Conservation (phyloP, 2,329 filamentous ascomycete species). For the Microthyrium microscopicum region DNA sequence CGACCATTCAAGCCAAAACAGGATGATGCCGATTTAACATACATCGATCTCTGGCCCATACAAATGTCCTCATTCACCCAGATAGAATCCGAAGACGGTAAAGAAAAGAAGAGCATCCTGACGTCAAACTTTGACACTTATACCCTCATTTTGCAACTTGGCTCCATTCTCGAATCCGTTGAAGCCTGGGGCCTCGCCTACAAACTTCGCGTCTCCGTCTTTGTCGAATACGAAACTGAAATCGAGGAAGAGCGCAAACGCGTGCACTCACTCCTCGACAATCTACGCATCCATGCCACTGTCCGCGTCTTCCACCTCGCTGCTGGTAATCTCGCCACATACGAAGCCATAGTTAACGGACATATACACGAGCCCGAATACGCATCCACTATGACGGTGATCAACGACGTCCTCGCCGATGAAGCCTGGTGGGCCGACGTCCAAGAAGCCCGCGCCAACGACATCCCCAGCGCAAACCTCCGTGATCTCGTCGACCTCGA, state of each 20-base stretch:
- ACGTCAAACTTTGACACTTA: constrained; percentile 90
- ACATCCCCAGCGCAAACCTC: too few species aligned
- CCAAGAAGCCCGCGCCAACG: constrained; percentile 35
- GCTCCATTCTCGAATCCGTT: constrained; percentile 69
- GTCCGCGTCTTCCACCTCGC: constrained; percentile 71
- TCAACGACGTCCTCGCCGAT: constrained; percentile 49
- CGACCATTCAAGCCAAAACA: constrained; percentile 20
- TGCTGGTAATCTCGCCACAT: constrained; percentile 46
- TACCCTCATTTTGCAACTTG: constrained; percentile 70
- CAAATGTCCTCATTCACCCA: constrained; percentile 92
- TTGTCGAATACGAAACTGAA: constrained; percentile 77
- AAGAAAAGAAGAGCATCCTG: constrained; percentile 41
- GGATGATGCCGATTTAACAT: constrained; percentile 50
- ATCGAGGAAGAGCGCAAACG: constrained; percentile 61
- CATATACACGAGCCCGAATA: constrained; percentile 24
- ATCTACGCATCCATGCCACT: constrained; percentile 64
- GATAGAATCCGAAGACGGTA: constrained; percentile 43
- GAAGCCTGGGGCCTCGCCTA: constrained; percentile 64
- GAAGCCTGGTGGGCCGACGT: constrained; percentile 77
- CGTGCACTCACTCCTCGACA: constrained; percentile 59
- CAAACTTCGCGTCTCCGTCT: constrained; percentile 60
- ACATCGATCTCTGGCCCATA: constrained; percentile 80
- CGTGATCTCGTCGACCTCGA: too few species aligned
- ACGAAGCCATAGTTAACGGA: constrained; percentile 64
- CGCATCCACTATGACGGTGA: constrained; percentile 39